phyloP scores from a whole-genome alignment of 805 yeast genomes.

The Jamesozyma lodderae region DNA sequence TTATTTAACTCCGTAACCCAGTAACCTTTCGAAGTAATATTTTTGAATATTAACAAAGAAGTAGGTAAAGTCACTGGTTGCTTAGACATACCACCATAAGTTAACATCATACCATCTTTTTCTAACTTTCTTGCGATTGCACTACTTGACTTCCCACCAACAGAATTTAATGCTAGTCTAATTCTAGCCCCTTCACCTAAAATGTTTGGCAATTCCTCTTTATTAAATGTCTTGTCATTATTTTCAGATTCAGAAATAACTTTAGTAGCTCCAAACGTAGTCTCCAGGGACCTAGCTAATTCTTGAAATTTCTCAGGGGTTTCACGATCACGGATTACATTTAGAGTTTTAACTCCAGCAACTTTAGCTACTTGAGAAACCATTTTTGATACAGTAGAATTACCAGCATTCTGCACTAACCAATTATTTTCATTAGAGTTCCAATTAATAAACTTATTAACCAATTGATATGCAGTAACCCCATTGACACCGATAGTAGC shows the following conservation, averaged over 20 bases:
- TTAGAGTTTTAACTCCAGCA: conserved; percentile 73
- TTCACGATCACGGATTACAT: conserved; percentile 81
- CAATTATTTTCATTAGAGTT: conserved; percentile 45
- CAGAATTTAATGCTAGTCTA: conserved; percentile 79
- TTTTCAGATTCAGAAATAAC: conserved; percentile 88
- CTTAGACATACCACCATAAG: conserved; percentile 97
- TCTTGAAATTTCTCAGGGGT: conserved; percentile 46
- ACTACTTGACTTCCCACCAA: conserved; percentile 83
- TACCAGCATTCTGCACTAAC: conserved; percentile 95
- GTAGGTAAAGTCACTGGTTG: conserved; percentile 92
- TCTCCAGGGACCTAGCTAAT: conserved; percentile 43
- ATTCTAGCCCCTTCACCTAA: conserved; percentile 40
- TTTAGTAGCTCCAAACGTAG: conserved; percentile 64
- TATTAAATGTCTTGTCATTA: conserved; percentile 55
- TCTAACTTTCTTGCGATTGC: conserved; percentile 77
- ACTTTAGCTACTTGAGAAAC: conserved; percentile 81
- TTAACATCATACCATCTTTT: conserved; percentile 65
- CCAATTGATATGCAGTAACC: conserved; percentile 82
- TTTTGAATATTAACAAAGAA: conserved; percentile 80
- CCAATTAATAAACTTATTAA: conserved; percentile 48
- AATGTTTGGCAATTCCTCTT: conserved; percentile 40
- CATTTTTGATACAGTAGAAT: conserved; percentile 86
- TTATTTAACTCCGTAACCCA: conserved; percentile 76
- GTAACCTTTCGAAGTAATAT: conserved; percentile 76
- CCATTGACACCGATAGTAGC: conserved; percentile 93